Conservation (phyloP, 768 basidiomycete species). For the Leccinum incarnatum region DNA sequence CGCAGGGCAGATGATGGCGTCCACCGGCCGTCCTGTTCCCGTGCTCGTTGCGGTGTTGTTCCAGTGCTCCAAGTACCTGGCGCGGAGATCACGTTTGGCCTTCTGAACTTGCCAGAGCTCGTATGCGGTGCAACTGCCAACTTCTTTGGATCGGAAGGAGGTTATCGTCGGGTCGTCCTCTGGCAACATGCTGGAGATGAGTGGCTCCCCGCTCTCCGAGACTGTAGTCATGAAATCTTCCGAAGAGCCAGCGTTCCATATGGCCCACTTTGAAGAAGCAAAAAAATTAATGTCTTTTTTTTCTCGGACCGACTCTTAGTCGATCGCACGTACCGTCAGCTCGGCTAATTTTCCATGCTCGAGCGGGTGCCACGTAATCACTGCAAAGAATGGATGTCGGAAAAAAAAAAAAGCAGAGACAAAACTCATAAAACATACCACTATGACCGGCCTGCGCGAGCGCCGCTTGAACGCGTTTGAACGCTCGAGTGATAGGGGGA, state of each 20-base stretch:
- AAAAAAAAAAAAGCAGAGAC: not conserved
- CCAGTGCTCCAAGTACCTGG: constrained; percentile 64
- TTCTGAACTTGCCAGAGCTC: constrained; percentile 69
- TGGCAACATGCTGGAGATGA: constrained; percentile 44
- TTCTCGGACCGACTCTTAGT: not conserved
- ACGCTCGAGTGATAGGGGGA: constrained; percentile 61
- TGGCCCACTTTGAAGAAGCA: constrained; percentile 30
- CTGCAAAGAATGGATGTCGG: constrained; percentile 33
- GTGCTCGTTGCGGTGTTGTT: constrained; percentile 48
- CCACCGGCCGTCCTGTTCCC: constrained; percentile 69
- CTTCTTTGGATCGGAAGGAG: constrained; percentile 20
- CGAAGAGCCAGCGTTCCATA: constrained; percentile 46
- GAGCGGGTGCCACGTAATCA: constrained; percentile 67
- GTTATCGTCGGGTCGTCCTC: constrained; percentile 19
- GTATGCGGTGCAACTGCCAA: constrained; percentile 45
- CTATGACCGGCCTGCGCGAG: constrained; percentile 61
- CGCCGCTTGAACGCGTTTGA: constrained; percentile 55
- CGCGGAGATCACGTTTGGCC: constrained; percentile 41
- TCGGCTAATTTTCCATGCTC: constrained; percentile 48
- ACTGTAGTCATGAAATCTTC: constrained; percentile 45
- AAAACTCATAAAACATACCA: constrained; percentile 37
- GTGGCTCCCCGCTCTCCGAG: constrained; percentile 51
- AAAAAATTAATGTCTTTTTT: not conserved
- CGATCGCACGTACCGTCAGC: constrained; percentile 38
- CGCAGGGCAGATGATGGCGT: constrained; percentile 67